These are phyloP conservation scores for Penicillium sclerotigenum DNA, from an alignment of 2,329 filamentous ascomycete species.

Conservation along the genomic window DNA sequence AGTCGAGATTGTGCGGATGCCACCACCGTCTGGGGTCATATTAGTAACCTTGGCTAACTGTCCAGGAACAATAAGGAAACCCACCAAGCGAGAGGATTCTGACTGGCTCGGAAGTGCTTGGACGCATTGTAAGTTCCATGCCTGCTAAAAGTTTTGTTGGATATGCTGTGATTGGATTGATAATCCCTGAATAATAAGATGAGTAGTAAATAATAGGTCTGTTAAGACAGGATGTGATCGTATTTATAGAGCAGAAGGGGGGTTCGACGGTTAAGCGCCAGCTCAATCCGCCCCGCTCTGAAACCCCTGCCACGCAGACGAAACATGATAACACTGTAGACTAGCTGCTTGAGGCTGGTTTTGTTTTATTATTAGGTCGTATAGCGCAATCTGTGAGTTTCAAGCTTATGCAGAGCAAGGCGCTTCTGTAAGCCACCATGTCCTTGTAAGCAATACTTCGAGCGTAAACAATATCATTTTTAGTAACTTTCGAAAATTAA, in stretches of 20 bases:
- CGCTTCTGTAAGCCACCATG: neutral
- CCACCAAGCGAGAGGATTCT: conserved; percentile 3
- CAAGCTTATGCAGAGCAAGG: neutral
- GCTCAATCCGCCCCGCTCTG: neutral
- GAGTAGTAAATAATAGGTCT: neutral
- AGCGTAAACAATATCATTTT: neutral
- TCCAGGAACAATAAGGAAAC: neutral
- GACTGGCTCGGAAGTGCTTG: neutral
- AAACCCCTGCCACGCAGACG: neutral
- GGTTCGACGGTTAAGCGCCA: neutral
- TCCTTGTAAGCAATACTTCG: neutral
- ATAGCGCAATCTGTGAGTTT: neutral
- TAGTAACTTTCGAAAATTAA: neutral
- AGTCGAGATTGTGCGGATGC: neutral
- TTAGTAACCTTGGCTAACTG: neutral
- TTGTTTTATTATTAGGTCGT: neutral
- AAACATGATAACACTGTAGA: neutral
- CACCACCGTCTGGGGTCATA: neutral
- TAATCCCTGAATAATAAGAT: neutral
- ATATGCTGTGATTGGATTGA: neutral
- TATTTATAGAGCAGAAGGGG: neutral
- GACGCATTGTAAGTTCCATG: neutral
- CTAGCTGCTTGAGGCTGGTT: neutral
- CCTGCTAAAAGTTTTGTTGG: neutral
- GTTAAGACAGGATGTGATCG: neutral